phyloP scores from a whole-genome alignment of 441 rosid species.

The Melastoma candidum region DNA sequence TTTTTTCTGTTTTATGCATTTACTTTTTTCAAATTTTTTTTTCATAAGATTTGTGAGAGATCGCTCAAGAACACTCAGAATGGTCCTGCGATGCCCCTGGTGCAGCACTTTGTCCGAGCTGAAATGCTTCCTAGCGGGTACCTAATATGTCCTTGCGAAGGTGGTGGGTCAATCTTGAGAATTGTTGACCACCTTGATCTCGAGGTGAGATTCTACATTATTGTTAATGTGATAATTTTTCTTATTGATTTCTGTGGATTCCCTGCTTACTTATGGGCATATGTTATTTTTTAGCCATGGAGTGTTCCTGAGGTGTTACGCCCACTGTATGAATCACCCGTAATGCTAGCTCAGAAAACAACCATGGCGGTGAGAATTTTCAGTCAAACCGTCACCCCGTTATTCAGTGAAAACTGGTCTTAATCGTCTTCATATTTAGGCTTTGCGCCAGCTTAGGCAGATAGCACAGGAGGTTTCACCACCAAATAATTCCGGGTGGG shows the following conservation, averaged over 20 bases:
- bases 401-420: not conserved
- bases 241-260: not conserved
- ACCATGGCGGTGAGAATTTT: constrained; percentile 68
- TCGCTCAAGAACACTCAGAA: constrained; percentile 89
- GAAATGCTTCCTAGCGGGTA: constrained; percentile 97
- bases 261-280: constrained; percentile 9
- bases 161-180: constrained; percentile 93
- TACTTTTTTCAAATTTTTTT: not conserved
- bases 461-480: constrained; percentile 86
- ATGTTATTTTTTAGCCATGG: constrained; percentile 49
- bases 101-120: constrained; percentile 94
- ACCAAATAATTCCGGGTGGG: constrained; percentile 75
- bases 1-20: constrained; percentile 1
- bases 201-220: constrained; percentile 42
- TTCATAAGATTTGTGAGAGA: constrained; percentile 68
- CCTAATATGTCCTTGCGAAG: constrained; percentile 93
- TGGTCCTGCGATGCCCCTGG: constrained; percentile 93
- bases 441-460: constrained; percentile 84
- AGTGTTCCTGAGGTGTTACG: constrained; percentile 96
- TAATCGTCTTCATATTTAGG: constrained; percentile 31
- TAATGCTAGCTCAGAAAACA: constrained; percentile 87
- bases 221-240: not conserved
- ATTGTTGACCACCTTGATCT: constrained; percentile 94
- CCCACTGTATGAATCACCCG: constrained; percentile 88
- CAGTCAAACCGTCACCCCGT: constrained; percentile 1